These are phyloP conservation scores for Hyphopichia buzzinii DNA, from an alignment of 1,139 yeast species.

Conservation along the genomic window DNA sequence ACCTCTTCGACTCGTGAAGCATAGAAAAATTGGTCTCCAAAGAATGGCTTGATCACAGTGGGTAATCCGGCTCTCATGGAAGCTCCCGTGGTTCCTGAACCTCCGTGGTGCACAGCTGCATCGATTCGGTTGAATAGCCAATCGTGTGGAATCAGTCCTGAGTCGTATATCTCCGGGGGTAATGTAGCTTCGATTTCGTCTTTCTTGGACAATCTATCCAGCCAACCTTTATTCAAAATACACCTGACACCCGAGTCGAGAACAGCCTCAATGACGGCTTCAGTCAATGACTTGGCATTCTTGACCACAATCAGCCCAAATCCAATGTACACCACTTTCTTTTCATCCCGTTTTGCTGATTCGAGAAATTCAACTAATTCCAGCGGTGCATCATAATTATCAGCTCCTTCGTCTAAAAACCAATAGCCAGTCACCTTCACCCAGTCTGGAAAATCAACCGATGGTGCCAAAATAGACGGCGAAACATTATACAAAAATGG, in stretches of 20 bases:
- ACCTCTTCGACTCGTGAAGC: slow-evolving; percentile 84
- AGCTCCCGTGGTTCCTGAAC: slow-evolving; percentile 97
- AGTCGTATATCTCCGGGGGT: slow-evolving; percentile 67
- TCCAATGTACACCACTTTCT: slow-evolving; percentile 85
- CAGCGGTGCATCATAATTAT: slow-evolving; percentile 62
- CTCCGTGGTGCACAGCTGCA: slow-evolving; percentile 97
- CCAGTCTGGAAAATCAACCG: slow-evolving; percentile 94
- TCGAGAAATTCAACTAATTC: slow-evolving; percentile 59
- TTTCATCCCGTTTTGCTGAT: slow-evolving; percentile 57
- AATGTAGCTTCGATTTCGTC: slow-evolving; percentile 38
- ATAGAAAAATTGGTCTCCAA: slow-evolving; percentile 94
- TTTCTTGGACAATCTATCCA: slow-evolving; percentile 56
- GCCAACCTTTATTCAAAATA: slow-evolving; percentile 92
- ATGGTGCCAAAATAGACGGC: slow-evolving; percentile 85
- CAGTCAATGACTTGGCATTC: slow-evolving; percentile 74
- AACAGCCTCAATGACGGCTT: slow-evolving; percentile 78
- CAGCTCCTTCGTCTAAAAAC: slow-evolving; percentile 73
- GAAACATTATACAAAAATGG: slow-evolving; percentile 91
- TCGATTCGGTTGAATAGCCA: slow-evolving; percentile 89
- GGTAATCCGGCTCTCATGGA: slow-evolving; percentile 83
- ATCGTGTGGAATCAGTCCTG: slow-evolving; percentile 84
- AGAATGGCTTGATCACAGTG: slow-evolving; percentile 87
- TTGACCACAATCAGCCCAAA: slow-evolving; percentile 94
- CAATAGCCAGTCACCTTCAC: slow-evolving; percentile 92
- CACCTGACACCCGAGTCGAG: slow-evolving; percentile 77